phyloP scores from a whole-genome alignment of 805 yeast species.

The Saturnispora quitensis region DNA sequence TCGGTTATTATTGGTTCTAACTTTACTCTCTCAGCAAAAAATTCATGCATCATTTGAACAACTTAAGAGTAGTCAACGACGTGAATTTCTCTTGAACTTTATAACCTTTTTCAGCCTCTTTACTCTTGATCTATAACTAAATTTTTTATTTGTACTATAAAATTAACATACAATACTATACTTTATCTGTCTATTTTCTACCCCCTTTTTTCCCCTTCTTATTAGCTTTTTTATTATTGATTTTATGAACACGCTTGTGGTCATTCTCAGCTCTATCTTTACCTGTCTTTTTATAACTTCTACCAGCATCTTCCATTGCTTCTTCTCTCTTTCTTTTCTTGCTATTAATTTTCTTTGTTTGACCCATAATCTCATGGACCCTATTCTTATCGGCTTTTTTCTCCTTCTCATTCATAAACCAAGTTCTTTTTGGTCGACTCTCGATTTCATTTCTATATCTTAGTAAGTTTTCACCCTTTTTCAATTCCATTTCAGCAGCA shows the following conservation, averaged over 20 bases:
- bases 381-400: constrained; percentile 35
- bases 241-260: constrained; percentile 29
- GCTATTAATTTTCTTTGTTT: constrained; percentile 44
- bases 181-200: constrained; percentile 8
- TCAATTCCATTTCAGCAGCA: constrained; percentile 84
- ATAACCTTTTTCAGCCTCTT: neutral
- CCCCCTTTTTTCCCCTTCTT: constrained; percentile 23
- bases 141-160: neutral
- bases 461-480: constrained; percentile 76
- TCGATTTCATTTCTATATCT: constrained; percentile 75
- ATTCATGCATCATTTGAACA: constrained; percentile 1
- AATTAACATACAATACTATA: neutral
- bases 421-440: constrained; percentile 89
- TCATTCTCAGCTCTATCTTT: constrained; percentile 52
- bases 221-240: constrained; percentile 19
- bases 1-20: neutral
- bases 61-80: neutral
- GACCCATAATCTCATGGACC: constrained; percentile 26
- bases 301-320: constrained; percentile 44
- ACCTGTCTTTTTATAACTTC: constrained; percentile 75
- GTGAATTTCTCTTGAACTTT: neutral
- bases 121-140: neutral
- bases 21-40: constrained; percentile 1
- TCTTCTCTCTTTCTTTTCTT: constrained; percentile 64
- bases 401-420: constrained; percentile 71